Base-by-base conservation (phyloP, 2,329 filamentous ascomycete species). In the Moelleriella libera region DNA sequence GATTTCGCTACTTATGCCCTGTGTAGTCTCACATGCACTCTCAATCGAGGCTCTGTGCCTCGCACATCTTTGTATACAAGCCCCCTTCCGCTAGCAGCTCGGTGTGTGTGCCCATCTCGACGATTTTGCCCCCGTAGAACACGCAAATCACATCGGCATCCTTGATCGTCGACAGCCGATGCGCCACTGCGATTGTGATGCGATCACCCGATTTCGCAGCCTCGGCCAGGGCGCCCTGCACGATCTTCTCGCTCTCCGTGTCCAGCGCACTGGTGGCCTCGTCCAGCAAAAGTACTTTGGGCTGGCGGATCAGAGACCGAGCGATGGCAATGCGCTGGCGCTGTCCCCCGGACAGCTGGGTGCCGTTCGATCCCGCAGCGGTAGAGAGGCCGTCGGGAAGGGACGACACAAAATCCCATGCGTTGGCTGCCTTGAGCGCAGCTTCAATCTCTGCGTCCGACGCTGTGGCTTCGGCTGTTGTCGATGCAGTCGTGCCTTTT, bases 121-220 rank as follows among this genome's bases (percentile, higher is more conserved):
- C 65, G 47, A 82, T 71, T 28, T 61, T 65, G 6, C 74, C 74
- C 2, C 68, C 63, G 7, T 77, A 74, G 55, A 83, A 78, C 0
- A 82, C 76, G 52, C 74, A 79, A 41, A 82, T 83, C 3, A 68
- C 60, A 56, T 82, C 74, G 0, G 75, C 76, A 48, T 80, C 70
- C 65, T 94, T 90, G 65, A 96, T 94, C 0, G 89, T 96, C 2
- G 84, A 90, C 5, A 96, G 72, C 37, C 90, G 79, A 65, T 97
- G 89, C 1, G 89, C 89, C 55, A 97, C 95, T 42, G 85, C 90
- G 60, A 97, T 94, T 3, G 89, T 96, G 0, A 89, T 96, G 63
- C 89, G 92, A 58, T 84, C 83, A 30, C 86, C 87, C 53, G 77
- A 73, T 39, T 94, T 79, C 28, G 95, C 74, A 39, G 78, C 79